Evolutionary conservation across 495 filamentous ascomycete species (phyloP), one percentile per base, ranked within the genome.

Genomic region (Aspergillus affinis): DNA sequence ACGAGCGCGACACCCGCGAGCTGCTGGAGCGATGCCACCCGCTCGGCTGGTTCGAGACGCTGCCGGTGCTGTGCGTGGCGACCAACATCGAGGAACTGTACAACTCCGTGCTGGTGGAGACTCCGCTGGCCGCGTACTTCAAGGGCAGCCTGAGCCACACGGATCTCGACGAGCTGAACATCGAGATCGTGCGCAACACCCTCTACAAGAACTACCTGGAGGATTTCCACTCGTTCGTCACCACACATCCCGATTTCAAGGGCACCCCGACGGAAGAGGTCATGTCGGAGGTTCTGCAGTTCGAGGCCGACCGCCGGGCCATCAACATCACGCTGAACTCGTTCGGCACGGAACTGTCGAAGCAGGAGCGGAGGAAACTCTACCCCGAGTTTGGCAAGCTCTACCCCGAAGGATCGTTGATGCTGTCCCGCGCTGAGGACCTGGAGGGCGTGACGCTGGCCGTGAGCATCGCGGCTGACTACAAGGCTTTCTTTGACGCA

Each of bases 321-420:
- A 99, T 99, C 81, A 99, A 99, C 76, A 99, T 99, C 77, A 99
- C 94, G 10, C 79, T 99, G 57, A 99, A 99, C 79, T 98, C 94
- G 12, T 98, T 99, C 68, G 94, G 95, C 58, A 98, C 95, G 8
- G 94, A 99, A 76, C 84, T 99, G 44, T 90, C 87, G 61, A 98
- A 98, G 83, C 82, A 82, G 51, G 93, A 98, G 69, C 87, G 94
- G 59, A 93, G 89, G 79, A 99, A 98, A 81, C 80, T 99, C 52
- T 99, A 99, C 76, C 95, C 94, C 9, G 87, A 78, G 67, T 96
- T 98, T 59, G 94, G 94, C 18, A 81, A 82, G 62, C 81, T 99
- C 30, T 95, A 97, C 62, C 94, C 94, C 2, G 94, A 98, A 74
- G 94, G 94, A 12, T 95, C 90, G 18, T 75, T 93, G 71, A 96